Conservation (phyloP, 495 filamentous ascomycete species). For the Talaromyces ruber region DNA sequence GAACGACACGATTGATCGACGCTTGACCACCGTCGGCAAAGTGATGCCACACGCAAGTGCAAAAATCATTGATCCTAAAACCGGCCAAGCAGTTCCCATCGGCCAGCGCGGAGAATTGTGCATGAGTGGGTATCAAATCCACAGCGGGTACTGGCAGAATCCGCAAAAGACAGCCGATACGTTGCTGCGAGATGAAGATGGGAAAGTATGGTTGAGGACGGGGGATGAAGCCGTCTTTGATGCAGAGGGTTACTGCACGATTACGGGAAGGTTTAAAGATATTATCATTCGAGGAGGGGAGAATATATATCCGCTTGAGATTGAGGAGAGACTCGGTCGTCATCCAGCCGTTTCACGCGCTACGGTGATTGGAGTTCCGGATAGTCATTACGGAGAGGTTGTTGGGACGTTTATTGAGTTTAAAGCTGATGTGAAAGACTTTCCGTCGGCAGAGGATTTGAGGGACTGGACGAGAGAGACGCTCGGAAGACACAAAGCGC, state of each 20-base stretch:
- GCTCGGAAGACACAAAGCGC: constrained; percentile 60
- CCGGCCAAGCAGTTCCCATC: constrained; percentile 47
- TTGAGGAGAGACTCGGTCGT: constrained; percentile 54
- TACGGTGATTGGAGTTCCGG: constrained; percentile 54
- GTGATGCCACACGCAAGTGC: constrained; percentile 59
- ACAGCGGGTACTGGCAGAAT: constrained; percentile 64
- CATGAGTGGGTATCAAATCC: constrained; percentile 60
- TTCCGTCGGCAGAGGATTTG: constrained; percentile 39
- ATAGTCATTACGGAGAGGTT: constrained; percentile 58
- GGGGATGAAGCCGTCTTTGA: constrained; percentile 65
- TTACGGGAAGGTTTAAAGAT: constrained; percentile 55
- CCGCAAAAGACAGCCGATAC: constrained; percentile 58
- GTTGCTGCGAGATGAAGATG: constrained; percentile 48
- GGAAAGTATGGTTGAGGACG: constrained; percentile 57
- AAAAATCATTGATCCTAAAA: constrained; percentile 54
- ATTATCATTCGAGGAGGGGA: constrained; percentile 70
- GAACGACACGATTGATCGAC: constrained; percentile 48
- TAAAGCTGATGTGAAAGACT: constrained; percentile 12
- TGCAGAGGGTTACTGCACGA: constrained; percentile 34
- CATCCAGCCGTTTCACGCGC: constrained; percentile 49
- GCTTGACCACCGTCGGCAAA: constrained; percentile 56
- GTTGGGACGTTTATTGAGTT: constrained; percentile 51
- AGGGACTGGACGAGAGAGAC: constrained; percentile 51
- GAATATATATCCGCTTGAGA: constrained; percentile 71
- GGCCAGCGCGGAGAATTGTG: constrained; percentile 56